phyloP scores from a whole-genome alignment of 2,329 filamentous ascomycete genomes.

The Sordariomycetes sp. region DNA sequence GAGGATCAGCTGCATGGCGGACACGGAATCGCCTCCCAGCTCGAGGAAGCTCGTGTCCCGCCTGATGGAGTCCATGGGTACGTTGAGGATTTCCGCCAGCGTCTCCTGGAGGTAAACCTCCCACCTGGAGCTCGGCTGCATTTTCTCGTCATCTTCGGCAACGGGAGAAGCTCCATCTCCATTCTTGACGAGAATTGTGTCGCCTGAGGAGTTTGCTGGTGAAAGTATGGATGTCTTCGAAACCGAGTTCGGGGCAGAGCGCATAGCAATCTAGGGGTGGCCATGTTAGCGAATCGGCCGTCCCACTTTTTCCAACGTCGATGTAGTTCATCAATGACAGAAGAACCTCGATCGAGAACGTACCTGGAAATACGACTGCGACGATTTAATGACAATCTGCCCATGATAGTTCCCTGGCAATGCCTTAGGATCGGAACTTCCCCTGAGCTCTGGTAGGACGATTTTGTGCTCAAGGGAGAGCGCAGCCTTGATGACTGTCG shows the following conservation, averaged over 20 bases:
- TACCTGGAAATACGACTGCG: too few relatives aligned
- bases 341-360: too few relatives aligned
- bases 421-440: neutral
- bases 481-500: neutral
- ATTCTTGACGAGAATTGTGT: neutral
- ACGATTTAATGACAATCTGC: too few relatives aligned
- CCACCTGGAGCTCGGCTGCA: neutral
- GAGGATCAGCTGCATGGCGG: slow-evolving; percentile 6
- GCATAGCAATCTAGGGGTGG: neutral
- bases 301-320: too few relatives aligned
- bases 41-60: slow-evolving; percentile 13
- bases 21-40: slow-evolving; percentile 14
- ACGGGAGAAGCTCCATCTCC: neutral
- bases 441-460: neutral
- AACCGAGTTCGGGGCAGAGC: neutral
- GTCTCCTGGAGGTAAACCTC: slow-evolving; percentile 18
- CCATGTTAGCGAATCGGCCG: neutral
- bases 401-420: neutral
- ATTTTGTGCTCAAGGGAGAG: neutral
- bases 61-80: slow-evolving; percentile 15
- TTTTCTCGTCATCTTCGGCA: neutral
- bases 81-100: slow-evolving; percentile 32
- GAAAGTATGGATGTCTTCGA: neutral
- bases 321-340: too few relatives aligned
- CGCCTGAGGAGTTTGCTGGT: neutral